Percentiles rank a stretch among this genome's conserved stretches.
Evolutionary conservation across 768 basidiomycete genomes (phyloP).

Genomic region (Guyanaporus albipodus): DNA sequence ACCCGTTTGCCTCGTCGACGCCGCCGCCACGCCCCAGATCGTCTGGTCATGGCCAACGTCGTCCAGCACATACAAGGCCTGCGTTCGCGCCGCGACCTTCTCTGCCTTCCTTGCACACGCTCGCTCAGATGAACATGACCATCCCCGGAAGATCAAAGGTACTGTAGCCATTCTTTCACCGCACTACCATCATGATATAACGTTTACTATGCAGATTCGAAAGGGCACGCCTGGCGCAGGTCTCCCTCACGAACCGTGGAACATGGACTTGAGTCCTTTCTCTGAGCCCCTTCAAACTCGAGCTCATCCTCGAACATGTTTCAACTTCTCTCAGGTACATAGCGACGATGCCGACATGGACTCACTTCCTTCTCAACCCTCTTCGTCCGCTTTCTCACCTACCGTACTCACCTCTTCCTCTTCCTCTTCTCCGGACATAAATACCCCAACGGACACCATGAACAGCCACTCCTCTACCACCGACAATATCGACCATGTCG

Average conservation of each 20-base stretch:
- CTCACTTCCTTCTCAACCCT: conserved; percentile 33
- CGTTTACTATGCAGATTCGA: conserved; percentile 28
- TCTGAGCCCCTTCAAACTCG: background rate
- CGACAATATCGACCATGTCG: conserved; percentile 5
- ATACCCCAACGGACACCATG: conserved; percentile 14
- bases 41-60: conserved; percentile 32
- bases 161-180: background rate
- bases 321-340: conserved; percentile 8
- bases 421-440: conserved; percentile 16
- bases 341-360: conserved; percentile 28
- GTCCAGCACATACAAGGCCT: conserved; percentile 40
- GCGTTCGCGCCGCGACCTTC: conserved; percentile 41
- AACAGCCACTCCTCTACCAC: conserved; percentile 8
- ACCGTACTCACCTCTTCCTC: conserved; percentile 33
- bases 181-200: background rate
- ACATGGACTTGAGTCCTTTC: conserved; percentile 24
- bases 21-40: conserved; percentile 38
- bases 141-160: conserved; percentile 38
- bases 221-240: conserved; percentile 42
- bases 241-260: conserved; percentile 42
- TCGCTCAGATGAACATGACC: conserved; percentile 35
- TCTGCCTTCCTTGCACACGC: conserved; percentile 38
- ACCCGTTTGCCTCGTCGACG: conserved; percentile 78
- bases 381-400: conserved; percentile 39
- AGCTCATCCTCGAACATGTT: conserved; percentile 2